A percentile compares a stretch with the other conserved stretches of the same genome.
Conservation (phyloP, 768 basidiomycete species). For the Podaxis mareebaensis region DNA sequence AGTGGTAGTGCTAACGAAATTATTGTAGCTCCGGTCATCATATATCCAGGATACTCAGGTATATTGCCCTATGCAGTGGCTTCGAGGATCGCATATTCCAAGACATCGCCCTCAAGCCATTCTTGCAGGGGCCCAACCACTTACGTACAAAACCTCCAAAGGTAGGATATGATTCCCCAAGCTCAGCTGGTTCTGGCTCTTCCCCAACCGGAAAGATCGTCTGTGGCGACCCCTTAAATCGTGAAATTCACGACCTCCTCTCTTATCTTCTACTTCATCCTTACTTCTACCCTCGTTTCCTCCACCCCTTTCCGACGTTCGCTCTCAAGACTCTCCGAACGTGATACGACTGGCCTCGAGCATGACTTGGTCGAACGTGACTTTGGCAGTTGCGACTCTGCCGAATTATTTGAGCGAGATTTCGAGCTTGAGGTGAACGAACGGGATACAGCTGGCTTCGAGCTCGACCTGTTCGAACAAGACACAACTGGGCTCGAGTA, state of each 20-base stretch:
- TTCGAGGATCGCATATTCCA: too few species aligned
- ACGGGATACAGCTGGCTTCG: too few species aligned
- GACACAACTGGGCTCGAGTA: too few species aligned
- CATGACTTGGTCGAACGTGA: neutral
- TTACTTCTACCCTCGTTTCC: neutral
- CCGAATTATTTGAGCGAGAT: neutral
- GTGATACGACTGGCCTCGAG: neutral
- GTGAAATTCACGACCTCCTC: neutral
- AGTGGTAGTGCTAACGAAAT: too few species aligned
- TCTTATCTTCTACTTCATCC: neutral
- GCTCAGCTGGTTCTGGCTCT: slow-evolving; percentile 4
- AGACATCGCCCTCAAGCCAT: too few species aligned
- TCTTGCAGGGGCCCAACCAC: too few species aligned
- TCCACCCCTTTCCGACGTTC: neutral
- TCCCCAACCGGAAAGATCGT: neutral
- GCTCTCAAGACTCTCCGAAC: neutral
- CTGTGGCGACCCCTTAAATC: neutral
- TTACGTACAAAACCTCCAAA: neutral
- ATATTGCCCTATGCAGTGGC: too few species aligned
- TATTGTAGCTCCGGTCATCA: too few species aligned
- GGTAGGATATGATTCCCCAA: neutral
- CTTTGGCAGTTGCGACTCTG: neutral
- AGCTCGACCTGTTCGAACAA: too few species aligned
- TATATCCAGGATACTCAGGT: too few species aligned
- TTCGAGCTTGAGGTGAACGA: neutral